phyloP scores from a whole-genome alignment of 78 protist genomes.

The Diacronema lutheri region DNA sequence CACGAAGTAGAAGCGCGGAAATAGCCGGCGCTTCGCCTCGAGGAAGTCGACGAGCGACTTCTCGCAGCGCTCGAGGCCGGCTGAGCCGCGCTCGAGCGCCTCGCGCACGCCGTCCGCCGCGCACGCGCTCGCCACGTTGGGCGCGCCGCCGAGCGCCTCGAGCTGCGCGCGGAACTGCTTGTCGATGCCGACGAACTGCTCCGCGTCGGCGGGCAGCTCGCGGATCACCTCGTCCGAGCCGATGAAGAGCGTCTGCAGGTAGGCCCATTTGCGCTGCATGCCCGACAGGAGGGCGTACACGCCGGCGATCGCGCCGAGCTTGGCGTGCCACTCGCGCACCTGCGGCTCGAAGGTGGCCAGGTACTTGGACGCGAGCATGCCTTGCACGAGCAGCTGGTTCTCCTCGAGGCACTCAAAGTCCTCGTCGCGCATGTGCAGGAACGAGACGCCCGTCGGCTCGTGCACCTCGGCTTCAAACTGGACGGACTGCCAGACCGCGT shows the following conservation, averaged over 20 bases:
- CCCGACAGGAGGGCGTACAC: constrained; percentile 30
- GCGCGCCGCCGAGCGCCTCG: not conserved
- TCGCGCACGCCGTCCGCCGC: constrained; percentile 14
- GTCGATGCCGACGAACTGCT: constrained; percentile 45
- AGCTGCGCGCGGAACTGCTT: not conserved
- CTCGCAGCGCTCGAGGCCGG: constrained; percentile 48
- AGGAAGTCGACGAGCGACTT: constrained; percentile 51
- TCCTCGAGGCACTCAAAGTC: constrained; percentile 46
- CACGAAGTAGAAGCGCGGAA: constrained; percentile 68
- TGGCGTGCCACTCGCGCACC: constrained; percentile 36
- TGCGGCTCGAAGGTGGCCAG: constrained; percentile 33
- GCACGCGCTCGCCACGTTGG: constrained; percentile 30
- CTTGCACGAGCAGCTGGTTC: constrained; percentile 41
- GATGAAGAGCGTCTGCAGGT: constrained; percentile 51
- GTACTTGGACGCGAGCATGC: constrained; percentile 40
- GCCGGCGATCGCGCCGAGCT: constrained; percentile 22
- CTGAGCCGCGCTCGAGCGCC: not conserved
- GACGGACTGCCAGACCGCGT: not conserved
- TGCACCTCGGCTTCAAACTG: constrained; percentile 16
- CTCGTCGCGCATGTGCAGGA: constrained; percentile 43
- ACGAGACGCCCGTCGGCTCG: not conserved
- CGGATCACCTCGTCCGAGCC: constrained; percentile 57
- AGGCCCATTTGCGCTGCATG: constrained; percentile 59
- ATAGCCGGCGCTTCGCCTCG: constrained; percentile 48
- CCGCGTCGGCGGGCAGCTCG: constrained; percentile 59